Evolutionary conservation across 1,284 basidiomycete species (phyloP), one percentile per base, ranked within the genome.

Genomic region (Grifola frondosa): DNA sequence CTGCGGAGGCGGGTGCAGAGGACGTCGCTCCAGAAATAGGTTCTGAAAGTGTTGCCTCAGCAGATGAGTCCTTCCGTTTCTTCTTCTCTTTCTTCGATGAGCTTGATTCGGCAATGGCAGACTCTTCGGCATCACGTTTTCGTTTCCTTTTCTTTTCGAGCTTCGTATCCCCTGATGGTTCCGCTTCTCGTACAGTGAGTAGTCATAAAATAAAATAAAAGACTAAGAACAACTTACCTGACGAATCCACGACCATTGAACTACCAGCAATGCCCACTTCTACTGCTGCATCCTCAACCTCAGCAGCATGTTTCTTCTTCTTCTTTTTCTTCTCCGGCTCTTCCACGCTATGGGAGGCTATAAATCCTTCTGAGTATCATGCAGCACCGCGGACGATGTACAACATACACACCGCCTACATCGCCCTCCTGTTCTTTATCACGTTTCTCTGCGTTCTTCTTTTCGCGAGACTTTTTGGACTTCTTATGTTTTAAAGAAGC

Each of bases 1-100:
- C 76, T 5, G 64, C 44, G 4, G 68, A 46, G 22, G 70, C 63
- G 29, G 62, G 50, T 4, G 58, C 37, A 15, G 42, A 26, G 7
- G 53, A 40, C 6, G 4, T 5, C 9, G 26, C 9, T 12, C 37
- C 30, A 6, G 48, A 37, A 24, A 44, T 38, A 17, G 30, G 36
- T 10, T 49, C 50, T 12, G 52, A 44, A 9, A 39, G 29, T 9
- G 41, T 30, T 4, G 43, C 21, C 19, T 35, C 29, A 24, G 42
- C 22, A 9, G 46, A 31, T 11, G 42, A 32, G 10, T 53, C 51
- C 15, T 45, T 50, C 16, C 52, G 52, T 35, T 55, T 54, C 37
- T 56, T 58, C 52, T 58, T 58, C 21, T 54, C 50, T 39, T 56
- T 51, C 47, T 57, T 59, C 20, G 49, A 48, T n/a, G 45, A 33